Percentiles rank a stretch among this genome's conserved stretches.
phyloP scores from a whole-genome alignment of 768 basidiomycete genomes.

The Trametes elegans region DNA sequence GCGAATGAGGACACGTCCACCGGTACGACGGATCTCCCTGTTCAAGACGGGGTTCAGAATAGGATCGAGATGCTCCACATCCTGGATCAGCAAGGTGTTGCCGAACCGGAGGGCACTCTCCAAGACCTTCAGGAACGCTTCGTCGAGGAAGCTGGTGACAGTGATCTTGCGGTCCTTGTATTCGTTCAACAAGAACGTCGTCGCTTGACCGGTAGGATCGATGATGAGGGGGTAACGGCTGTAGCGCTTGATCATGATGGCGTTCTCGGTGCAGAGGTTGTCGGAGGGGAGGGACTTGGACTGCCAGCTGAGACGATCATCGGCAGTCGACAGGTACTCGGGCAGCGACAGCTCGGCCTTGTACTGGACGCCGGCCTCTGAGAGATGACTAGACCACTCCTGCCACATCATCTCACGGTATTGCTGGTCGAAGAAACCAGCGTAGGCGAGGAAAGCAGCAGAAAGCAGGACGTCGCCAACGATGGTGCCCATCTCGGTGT shows the following conservation, averaged over 20 bases:
- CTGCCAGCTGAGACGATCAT: constrained; percentile 94
- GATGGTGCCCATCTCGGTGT: constrained; percentile 97
- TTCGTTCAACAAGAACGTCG: constrained; percentile 89
- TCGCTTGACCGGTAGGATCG: constrained; percentile 97
- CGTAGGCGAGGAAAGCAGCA: constrained; percentile 94
- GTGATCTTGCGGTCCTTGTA: constrained; percentile 97
- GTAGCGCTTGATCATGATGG: constrained; percentile 99
- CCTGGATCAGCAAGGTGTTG: constrained; percentile 94
- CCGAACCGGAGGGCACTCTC: constrained; percentile 99
- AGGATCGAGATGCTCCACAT: constrained; percentile 96
- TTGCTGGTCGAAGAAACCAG: constrained; percentile 98
- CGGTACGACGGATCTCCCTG: constrained; percentile 92
- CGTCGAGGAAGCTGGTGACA: constrained; percentile 97
- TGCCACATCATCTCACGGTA: constrained; percentile 98
- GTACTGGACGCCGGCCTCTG: constrained; percentile 88
- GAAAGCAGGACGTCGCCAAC: constrained; percentile 96
- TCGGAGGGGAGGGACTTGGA: constrained; percentile 94
- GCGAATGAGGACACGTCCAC: constrained; percentile 95
- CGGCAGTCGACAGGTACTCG: constrained; percentile 95
- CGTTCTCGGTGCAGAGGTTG: constrained; percentile 95
- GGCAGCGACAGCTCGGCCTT: constrained; percentile 90
- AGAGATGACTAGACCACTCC: constrained; percentile 87
- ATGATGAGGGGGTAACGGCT: constrained; percentile 97
- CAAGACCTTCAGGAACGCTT: constrained; percentile 96
- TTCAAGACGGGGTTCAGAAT: constrained; percentile 97